Evolutionary conservation across 257 asterid species (phyloP).

Genomic region (Nicotiana sylvestris): DNA sequence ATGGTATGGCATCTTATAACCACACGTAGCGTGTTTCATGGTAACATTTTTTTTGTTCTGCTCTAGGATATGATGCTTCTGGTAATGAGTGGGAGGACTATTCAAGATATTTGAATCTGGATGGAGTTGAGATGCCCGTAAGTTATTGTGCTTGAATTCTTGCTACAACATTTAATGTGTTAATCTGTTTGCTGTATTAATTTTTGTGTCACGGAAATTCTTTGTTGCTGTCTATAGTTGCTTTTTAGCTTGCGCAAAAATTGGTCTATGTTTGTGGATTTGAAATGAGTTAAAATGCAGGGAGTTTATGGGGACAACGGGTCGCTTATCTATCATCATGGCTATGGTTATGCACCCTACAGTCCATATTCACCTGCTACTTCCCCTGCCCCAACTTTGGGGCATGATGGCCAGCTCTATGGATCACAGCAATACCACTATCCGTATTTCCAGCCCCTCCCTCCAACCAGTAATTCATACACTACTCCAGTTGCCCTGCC

Average conservation of each 20-base stretch:
- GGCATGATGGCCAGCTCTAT: constrained; percentile 70
- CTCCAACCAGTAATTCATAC: constrained; percentile 37
- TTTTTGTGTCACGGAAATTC: neutral
- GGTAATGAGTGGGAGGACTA: constrained; percentile 50
- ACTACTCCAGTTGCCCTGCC: constrained; percentile 35
- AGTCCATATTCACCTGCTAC: constrained; percentile 66
- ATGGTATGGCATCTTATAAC: too few species aligned
- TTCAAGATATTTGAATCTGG: constrained; percentile 36
- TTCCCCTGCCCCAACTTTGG: constrained; percentile 57
- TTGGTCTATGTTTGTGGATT: neutral
- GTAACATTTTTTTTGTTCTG: neutral
- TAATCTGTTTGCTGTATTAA: neutral
- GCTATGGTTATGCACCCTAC: constrained; percentile 62
- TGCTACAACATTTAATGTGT: neutral
- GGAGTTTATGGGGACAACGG: constrained; percentile 67
- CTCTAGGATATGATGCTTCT: constrained; percentile 38
- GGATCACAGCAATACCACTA: constrained; percentile 77
- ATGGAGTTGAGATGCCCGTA: constrained; percentile 51
- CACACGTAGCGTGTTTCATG: neutral
- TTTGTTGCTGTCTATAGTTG: constrained; percentile 6
- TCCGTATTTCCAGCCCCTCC: constrained; percentile 60
- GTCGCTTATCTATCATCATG: constrained; percentile 55
- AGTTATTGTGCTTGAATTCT: constrained; percentile 14
- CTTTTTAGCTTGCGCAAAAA: neutral
- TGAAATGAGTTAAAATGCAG: constrained; percentile 21